Percentiles rank a stretch among this genome's conserved stretches.
These are phyloP conservation scores for Emmonsiellopsis sp. DNA, from an alignment of 2,329 filamentous ascomycete genomes.

Conservation along the genomic window DNA sequence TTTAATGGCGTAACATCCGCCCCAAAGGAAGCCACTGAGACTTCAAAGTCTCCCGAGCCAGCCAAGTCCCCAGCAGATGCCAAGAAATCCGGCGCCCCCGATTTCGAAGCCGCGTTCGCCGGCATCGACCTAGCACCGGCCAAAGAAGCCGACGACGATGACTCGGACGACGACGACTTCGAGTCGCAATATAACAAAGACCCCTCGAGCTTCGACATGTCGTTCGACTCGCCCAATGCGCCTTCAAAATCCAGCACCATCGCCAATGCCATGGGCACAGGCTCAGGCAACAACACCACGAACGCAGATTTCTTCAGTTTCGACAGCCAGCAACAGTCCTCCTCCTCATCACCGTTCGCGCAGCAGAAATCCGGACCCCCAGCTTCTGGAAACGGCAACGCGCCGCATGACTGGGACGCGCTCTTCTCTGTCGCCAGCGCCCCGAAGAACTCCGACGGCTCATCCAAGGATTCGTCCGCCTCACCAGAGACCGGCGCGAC, in stretches of 20 bases:
- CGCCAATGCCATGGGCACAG: constrained; percentile 6
- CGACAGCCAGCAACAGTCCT: constrained; percentile 14
- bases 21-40: constrained; percentile 26
- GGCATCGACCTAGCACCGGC: constrained; percentile 36
- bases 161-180: constrained; percentile 52
- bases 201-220: constrained; percentile 36
- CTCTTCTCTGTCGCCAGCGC: constrained; percentile 77
- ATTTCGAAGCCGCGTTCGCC: constrained; percentile 41
- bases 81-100: constrained; percentile 27
- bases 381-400: constrained; percentile 30
- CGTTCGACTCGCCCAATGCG: constrained; percentile 35
- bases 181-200: constrained; percentile 25
- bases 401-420: constrained; percentile 80
- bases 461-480: not conserved
- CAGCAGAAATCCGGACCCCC: constrained; percentile 16
- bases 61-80: no score
- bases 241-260: constrained; percentile 18
- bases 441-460: constrained; percentile 25
- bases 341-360: constrained; percentile 17
- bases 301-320: constrained; percentile 33
- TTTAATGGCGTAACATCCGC: constrained; percentile 33
- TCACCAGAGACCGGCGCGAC: constrained; percentile 10
- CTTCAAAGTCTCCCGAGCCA: constrained; percentile 9
- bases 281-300: constrained; percentile 13
- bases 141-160: constrained; percentile 31